Conservation (phyloP, 23 red algal genomes). For the Cyanidioschyzon merolae region DNA sequence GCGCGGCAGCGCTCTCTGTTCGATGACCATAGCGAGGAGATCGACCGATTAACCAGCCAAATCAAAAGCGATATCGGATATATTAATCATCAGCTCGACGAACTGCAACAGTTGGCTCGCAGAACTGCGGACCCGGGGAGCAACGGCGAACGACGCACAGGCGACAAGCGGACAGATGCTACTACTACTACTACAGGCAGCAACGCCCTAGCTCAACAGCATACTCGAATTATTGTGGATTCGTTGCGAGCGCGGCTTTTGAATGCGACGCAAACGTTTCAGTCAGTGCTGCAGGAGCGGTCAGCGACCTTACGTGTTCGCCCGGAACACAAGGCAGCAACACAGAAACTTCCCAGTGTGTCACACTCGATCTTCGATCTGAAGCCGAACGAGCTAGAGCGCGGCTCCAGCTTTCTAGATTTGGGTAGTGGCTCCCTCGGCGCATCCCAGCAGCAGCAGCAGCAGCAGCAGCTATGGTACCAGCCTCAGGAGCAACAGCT, state of each 20-base stretch:
- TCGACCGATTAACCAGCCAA: conserved; percentile 61
- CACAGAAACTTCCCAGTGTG: neutral
- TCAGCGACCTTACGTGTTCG: conserved; percentile 61
- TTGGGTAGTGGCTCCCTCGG: conserved; percentile 74
- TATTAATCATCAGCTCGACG: conserved; percentile 57
- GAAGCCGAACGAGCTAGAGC: conserved; percentile 5
- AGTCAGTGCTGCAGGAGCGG: conserved; percentile 78
- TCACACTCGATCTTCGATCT: conserved; percentile 51
- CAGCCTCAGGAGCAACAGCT: neutral
- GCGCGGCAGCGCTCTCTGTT: conserved; percentile 64
- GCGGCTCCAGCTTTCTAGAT: conserved; percentile 49
- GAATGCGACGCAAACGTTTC: conserved; percentile 45
- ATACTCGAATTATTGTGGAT: conserved; percentile 59
- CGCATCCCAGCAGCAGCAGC: conserved; percentile 12
- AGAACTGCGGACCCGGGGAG: neutral
- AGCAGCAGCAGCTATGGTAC: neutral
- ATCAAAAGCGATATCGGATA: conserved; percentile 84
- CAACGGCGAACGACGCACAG: neutral
- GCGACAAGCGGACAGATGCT: conserved; percentile 6
- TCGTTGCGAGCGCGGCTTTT: conserved; percentile 46
- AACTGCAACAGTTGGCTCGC: conserved; percentile 33
- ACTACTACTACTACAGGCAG: conserved; percentile 17
- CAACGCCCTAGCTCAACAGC: conserved; percentile 49
- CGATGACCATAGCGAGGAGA: conserved; percentile 82
- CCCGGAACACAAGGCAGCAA: conserved; percentile 32